Conservation (phyloP, 495 filamentous ascomycete genomes). For the Penicillium coffeae region DNA sequence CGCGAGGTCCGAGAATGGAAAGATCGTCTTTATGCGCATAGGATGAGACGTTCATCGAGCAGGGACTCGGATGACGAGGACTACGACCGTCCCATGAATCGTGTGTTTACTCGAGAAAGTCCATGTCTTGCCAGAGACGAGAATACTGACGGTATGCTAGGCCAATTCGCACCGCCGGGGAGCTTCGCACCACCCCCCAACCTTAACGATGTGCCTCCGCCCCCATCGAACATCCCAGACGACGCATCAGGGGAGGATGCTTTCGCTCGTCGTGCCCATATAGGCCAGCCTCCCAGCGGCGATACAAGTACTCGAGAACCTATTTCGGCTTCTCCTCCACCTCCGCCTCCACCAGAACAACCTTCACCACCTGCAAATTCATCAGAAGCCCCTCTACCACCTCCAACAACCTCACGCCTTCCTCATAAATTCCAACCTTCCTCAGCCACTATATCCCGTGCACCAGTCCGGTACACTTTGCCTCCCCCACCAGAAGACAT, state of each 20-base stretch:
- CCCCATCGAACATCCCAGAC: slow-evolving; percentile 40
- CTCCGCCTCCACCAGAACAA: slow-evolving; percentile 25
- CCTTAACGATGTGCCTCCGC: slow-evolving; percentile 36
- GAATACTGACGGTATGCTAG: slow-evolving; percentile 28
- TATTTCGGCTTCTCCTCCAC: slow-evolving; percentile 31
- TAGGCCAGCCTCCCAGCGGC: slow-evolving; percentile 25
- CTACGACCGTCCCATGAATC: slow-evolving; percentile 46
- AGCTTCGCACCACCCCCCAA: slow-evolving; percentile 71
- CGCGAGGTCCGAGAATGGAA: slow-evolving; percentile 85
- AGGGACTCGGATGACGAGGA: slow-evolving; percentile 58
- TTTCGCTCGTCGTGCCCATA: slow-evolving; percentile 60
- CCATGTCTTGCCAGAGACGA: neutral
- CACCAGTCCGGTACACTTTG: slow-evolving; percentile 77
- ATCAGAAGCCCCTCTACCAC: slow-evolving; percentile 33
- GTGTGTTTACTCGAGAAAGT: slow-evolving; percentile 36
- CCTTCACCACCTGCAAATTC: slow-evolving; percentile 33
- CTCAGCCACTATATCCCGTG: slow-evolving; percentile 69
- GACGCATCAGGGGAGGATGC: slow-evolving; percentile 68
- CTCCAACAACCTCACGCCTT: slow-evolving; percentile 29
- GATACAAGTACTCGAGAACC: slow-evolving; percentile 35
- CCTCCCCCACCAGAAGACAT: slow-evolving; percentile 56
- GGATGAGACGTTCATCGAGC: slow-evolving; percentile 47
- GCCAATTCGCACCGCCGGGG: slow-evolving; percentile 67
- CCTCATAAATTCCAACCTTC: slow-evolving; percentile 39
- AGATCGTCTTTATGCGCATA: slow-evolving; percentile 73